Evolutionary conservation across 2,329 filamentous ascomycete species (phyloP).

Genomic region (Eurotiales sp.): DNA sequence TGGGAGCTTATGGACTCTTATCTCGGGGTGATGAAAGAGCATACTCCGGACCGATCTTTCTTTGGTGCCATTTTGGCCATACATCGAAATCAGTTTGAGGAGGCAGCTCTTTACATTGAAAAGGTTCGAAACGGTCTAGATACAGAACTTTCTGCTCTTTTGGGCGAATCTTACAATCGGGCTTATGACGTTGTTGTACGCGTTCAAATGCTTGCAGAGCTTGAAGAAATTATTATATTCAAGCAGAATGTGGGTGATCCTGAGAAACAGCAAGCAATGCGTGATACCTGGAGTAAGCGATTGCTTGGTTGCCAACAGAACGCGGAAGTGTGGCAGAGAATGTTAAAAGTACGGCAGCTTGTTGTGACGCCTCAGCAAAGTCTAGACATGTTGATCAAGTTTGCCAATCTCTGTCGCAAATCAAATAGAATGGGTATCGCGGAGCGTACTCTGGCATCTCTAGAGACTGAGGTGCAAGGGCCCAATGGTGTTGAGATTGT

Average conservation of each 20-base stretch:
- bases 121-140: constrained; percentile 91
- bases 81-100: constrained; percentile 91
- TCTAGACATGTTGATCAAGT: constrained; percentile 99
- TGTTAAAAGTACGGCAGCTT: constrained; percentile 89
- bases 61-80: constrained; percentile 94
- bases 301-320: constrained; percentile 94
- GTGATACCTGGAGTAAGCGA: constrained; percentile 91
- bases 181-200: constrained; percentile 97
- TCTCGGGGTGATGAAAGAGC: constrained; percentile 86
- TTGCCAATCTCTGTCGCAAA: constrained; percentile 95
- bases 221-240: constrained; percentile 97
- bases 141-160: constrained; percentile 87
- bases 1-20: constrained; percentile 99
- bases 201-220: constrained; percentile 96
- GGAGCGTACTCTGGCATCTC: constrained; percentile 86
- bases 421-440: constrained; percentile 90
- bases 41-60: constrained; percentile 92
- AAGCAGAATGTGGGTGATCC: constrained; percentile 79
- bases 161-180: constrained; percentile 97
- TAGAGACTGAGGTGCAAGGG: constrained; percentile 67
- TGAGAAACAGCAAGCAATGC: constrained; percentile 85
- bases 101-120: constrained; percentile 83
- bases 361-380: constrained; percentile 91
- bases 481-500: constrained; percentile 37
- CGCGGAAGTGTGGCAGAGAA: constrained; percentile 96